Percentiles rank a stretch among this genome's conserved stretches.
phyloP scores from a whole-genome alignment of 192 early-diverging fungal genomes.

The Coemansia sp. region DNA sequence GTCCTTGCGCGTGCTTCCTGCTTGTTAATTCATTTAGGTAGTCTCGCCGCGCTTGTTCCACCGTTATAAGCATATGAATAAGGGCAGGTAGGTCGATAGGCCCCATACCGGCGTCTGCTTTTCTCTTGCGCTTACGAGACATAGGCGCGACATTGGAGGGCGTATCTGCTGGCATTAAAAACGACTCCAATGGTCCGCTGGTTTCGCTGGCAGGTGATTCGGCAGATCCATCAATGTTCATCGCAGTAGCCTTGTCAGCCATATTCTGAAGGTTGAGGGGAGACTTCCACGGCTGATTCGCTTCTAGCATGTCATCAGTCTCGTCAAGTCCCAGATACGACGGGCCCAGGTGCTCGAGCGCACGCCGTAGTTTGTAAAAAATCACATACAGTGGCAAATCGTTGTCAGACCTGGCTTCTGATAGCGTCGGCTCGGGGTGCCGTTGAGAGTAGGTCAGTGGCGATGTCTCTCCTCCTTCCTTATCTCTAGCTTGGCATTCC shows the following conservation, averaged over 20 bases:
- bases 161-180: not conserved
- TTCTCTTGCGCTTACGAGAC: not conserved
- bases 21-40: constrained; percentile 15
- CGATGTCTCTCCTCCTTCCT: not conserved
- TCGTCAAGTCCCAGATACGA: constrained; percentile 28
- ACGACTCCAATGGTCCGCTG: not conserved
- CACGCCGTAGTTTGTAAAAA: constrained; percentile 22
- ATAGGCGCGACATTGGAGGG: not conserved
- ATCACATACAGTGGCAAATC: constrained; percentile 11
- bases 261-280: constrained; percentile 27
- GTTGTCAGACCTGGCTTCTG: not conserved
- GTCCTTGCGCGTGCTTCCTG: constrained; percentile 20
- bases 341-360: constrained; percentile 11
- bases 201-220: not conserved
- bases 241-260: not conserved
- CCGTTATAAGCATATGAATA: constrained; percentile 25
- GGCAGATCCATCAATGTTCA: not conserved
- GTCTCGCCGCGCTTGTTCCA: constrained; percentile 32
- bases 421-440: not conserved
- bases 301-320: constrained; percentile 5
- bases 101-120: not conserved
- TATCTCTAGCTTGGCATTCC: not conserved
- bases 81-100: constrained; percentile 18
- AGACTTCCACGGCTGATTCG: constrained; percentile 34
- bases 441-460: not conserved